Evolutionary conservation across 257 asterid genomes (phyloP), one percentile per base, ranked within the genome.

Genomic region (Solanum ossicruentum): DNA sequence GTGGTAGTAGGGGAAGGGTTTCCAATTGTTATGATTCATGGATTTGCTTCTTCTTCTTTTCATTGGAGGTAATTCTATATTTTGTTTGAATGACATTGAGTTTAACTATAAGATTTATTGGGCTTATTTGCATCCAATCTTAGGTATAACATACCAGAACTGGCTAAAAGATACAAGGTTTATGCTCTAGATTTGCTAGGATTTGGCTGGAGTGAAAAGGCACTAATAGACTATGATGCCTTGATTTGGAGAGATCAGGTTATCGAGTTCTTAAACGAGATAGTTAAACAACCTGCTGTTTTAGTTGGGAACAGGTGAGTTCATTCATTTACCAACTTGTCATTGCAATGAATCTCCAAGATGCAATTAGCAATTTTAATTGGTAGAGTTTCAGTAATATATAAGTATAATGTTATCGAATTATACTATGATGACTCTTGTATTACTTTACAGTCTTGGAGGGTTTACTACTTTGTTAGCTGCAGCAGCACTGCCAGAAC

Each of bases 191-290:
- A 96, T 91, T 91, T 96, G 90, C 89, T 96, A 21, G 99, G 99
- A 23, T 94, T 96, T 84, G 99, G 98, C 56, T 94, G 99, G 98
- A 96, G 99, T 39, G 99, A 96, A 85, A 96, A 96, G 92, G 95
- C 99, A 36, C 89, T 91, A 47, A 86, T 93, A 84, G 98, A 96
- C 32, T 94, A 96, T 61, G 99, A 96, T 89, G 97, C 98, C 61
- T 84, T 93, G 80, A 89, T 95, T 45, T 96, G 99, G 99, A 93
- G 95, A 85, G 99, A 96, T 86, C 98, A 95, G 90, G 94, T 93
- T 85, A 94, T 90, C 47, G 98, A 96, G 90, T 95, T 95, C 80
- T 77, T 96, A 88, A 91, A 92, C 86, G 97, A 93, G 86, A 51
- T 93, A 17, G 99, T 96, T 58, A 91, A 91, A 90, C 95, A 91